Evolutionary conservation across 345 rosid species (phyloP).

Genomic region (Gossypium ekmanianum): DNA sequence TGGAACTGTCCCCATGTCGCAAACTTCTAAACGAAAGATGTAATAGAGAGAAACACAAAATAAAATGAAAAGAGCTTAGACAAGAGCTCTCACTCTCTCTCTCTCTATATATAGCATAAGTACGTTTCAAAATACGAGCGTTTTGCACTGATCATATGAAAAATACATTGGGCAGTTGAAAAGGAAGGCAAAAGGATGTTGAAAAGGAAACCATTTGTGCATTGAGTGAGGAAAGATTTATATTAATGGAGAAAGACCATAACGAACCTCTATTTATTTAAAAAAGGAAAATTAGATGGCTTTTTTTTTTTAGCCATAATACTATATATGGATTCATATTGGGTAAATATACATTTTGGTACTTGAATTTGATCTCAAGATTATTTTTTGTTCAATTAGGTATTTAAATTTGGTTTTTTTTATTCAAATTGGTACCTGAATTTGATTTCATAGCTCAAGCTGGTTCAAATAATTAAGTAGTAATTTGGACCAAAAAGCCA

Average conservation of each 20-base stretch:
- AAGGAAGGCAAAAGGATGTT: background rate
- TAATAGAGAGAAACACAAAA: background rate
- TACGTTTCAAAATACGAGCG: background rate
- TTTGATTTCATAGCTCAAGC: too few relatives aligned
- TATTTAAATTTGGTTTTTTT: too few relatives aligned
- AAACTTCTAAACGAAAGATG: background rate
- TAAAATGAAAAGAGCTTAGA: background rate
- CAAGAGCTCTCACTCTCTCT: background rate
- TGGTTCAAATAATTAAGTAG: too few relatives aligned
- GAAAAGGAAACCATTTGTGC: background rate
- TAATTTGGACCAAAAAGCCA: too few relatives aligned
- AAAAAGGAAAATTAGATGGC: background rate
- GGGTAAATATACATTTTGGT: too few relatives aligned
- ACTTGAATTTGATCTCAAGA: too few relatives aligned
- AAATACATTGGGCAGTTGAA: background rate
- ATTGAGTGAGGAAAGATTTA: background rate
- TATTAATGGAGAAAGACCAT: background rate
- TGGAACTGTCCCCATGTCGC: background rate
- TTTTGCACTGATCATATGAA: background rate
- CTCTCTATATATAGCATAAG: background rate
- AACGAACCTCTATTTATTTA: too few relatives aligned
- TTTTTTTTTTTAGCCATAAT: background rate
- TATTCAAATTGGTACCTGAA: too few relatives aligned
- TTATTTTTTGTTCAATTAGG: too few relatives aligned
- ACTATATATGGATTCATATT: background rate